These are phyloP conservation scores for Hibiscus trionum DNA, from an alignment of 345 rosid species.

Conservation along the genomic window DNA sequence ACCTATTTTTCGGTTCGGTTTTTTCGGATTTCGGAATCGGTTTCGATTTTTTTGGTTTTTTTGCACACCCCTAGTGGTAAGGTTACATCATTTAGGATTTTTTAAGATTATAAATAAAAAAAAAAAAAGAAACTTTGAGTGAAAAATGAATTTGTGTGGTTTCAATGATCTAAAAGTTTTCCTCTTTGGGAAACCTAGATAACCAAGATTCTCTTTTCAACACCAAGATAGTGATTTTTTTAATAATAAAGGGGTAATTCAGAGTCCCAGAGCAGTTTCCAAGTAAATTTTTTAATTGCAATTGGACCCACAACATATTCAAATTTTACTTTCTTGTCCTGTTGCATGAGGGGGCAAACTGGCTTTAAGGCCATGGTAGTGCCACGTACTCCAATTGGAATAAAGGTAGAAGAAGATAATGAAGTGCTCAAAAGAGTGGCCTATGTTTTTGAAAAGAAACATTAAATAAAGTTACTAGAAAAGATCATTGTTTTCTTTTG, in stretches of 20 bases:
- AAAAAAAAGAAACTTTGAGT: neutral
- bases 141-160: neutral
- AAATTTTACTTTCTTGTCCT: neutral
- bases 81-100: neutral
- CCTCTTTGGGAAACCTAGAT: conserved; percentile 5
- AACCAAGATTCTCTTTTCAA: conserved; percentile 10
- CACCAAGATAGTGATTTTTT: neutral
- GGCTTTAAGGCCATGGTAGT: conserved; percentile 23
- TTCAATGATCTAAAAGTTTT: conserved; percentile 1
- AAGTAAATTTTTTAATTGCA: neutral
- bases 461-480: conserved; percentile 13
- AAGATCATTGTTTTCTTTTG: neutral
- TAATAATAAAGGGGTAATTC: neutral
- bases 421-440: conserved; percentile 20
- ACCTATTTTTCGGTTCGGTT: no score
- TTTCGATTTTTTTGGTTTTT: no score
- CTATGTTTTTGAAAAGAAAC: conserved; percentile 11
- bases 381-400: conserved; percentile 43
- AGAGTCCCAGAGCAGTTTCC: neutral
- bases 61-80: no score
- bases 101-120: neutral
- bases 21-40: no score
- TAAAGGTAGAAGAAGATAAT: conserved; percentile 44
- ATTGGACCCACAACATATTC: conserved; percentile 12
- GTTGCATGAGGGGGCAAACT: neutral